phyloP scores from a whole-genome alignment of 441 rosid genomes.

The Jatropha multifida region DNA sequence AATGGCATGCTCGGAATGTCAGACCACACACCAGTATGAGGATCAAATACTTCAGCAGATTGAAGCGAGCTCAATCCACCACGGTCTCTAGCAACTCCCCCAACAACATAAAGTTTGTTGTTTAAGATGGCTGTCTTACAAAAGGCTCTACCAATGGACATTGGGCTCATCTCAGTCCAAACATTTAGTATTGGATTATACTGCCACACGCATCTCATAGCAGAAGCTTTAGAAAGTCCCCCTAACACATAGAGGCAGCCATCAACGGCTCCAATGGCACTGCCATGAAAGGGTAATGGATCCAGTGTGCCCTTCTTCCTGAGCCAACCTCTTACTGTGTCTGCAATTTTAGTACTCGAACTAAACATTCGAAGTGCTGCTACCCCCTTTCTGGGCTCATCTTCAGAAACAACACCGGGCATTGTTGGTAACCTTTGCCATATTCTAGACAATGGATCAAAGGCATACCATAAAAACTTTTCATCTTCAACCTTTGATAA shows the following conservation, averaged over 20 bases:
- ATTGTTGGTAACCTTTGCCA: slow-evolving; percentile 87
- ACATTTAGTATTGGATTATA: slow-evolving; percentile 62
- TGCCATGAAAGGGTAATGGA: slow-evolving; percentile 67
- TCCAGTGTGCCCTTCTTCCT: slow-evolving; percentile 52
- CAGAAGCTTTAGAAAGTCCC: slow-evolving; percentile 62
- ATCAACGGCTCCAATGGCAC: slow-evolving; percentile 70
- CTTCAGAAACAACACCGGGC: slow-evolving; percentile 53
- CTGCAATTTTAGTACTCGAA: slow-evolving; percentile 56
- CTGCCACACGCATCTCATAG: slow-evolving; percentile 67
- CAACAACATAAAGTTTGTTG: slow-evolving; percentile 77
- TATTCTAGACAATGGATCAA: slow-evolving; percentile 70
- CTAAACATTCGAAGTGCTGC: slow-evolving; percentile 46
- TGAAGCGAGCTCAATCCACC: slow-evolving; percentile 78
- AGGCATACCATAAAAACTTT: slow-evolving; percentile 70
- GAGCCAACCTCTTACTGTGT: slow-evolving; percentile 65
- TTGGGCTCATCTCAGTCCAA: slow-evolving; percentile 72
- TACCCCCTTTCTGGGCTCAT: slow-evolving; percentile 45
- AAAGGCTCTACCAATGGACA: slow-evolving; percentile 75
- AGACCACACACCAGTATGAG: slow-evolving; percentile 56
- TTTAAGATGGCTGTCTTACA: slow-evolving; percentile 72
- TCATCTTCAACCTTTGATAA: slow-evolving; percentile 66
- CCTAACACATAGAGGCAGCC: slow-evolving; percentile 85
- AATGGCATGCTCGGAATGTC: slow-evolving; percentile 88
- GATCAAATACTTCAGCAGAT: slow-evolving; percentile 89
- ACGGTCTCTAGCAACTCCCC: slow-evolving; percentile 70